These are phyloP conservation scores for Eutrema salsugineum DNA, from an alignment of 441 rosid genomes.

Conservation along the genomic window DNA sequence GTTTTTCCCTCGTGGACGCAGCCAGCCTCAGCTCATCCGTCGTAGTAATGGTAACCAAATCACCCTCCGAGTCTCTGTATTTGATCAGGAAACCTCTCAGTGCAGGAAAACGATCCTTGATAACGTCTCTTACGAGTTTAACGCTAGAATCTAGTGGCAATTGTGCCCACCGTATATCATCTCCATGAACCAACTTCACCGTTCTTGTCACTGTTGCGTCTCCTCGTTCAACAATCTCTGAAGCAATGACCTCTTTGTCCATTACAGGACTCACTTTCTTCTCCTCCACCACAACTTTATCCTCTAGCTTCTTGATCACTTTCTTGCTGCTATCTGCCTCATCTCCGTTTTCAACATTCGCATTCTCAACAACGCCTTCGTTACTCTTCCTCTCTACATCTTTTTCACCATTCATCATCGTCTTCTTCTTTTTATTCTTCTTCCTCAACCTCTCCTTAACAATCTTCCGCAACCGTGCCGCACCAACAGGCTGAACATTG, in stretches of 20 bases:
- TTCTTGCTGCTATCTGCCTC: constrained; percentile 31
- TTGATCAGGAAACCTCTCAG: constrained; percentile 64
- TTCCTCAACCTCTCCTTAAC: constrained; percentile 41
- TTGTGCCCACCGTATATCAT: constrained; percentile 85
- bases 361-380: constrained; percentile 10
- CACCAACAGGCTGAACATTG: constrained; percentile 29
- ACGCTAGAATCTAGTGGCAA: constrained; percentile 59
- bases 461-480: constrained; percentile 23
- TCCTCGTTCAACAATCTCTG: constrained; percentile 39
- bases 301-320: constrained; percentile 31
- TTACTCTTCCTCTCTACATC: constrained; percentile 21
- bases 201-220: constrained; percentile 51
- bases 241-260: constrained; percentile 53
- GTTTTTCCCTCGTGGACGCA: constrained; percentile 47
- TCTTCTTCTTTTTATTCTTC: constrained; percentile 29
- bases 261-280: constrained; percentile 34
- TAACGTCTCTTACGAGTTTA: constrained; percentile 56
- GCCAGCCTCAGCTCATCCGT: constrained; percentile 73
- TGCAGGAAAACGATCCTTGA: constrained; percentile 64
- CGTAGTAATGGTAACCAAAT: constrained; percentile 74
- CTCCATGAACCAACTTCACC: constrained; percentile 75
- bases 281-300: constrained; percentile 42
- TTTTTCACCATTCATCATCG: not conserved
- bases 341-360: constrained; percentile 14
- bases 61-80: constrained; percentile 77